Conservation (phyloP, 1,284 basidiomycete genomes). For the Microbotryum lychnidis-dioicae region DNA sequence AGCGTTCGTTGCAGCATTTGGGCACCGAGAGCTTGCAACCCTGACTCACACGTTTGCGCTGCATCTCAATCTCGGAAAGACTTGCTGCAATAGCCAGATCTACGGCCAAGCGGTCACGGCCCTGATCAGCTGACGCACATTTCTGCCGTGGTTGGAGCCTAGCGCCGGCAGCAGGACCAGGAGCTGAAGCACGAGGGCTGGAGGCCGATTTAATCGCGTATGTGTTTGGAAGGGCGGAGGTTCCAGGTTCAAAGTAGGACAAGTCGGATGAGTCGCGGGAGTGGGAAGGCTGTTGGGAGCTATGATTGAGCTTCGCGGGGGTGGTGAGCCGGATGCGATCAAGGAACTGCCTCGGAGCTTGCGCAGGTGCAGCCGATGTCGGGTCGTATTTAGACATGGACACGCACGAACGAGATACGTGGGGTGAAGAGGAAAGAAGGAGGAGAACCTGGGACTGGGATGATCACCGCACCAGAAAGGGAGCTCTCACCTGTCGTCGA, state of each 20-base stretch:
- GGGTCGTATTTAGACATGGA: neutral
- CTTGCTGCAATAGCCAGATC: neutral
- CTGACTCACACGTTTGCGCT: neutral
- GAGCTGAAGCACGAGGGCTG: neutral
- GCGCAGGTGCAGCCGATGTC: neutral
- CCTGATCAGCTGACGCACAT: neutral
- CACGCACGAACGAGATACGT: neutral
- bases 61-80: neutral
- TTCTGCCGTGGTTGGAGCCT: neutral
- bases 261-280: too few relatives aligned
- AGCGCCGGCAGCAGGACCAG: neutral
- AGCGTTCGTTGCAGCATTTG: neutral
- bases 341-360: neutral
- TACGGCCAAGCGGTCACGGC: neutral
- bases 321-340: neutral
- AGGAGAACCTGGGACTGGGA: neutral
- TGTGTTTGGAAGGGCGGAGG: neutral
- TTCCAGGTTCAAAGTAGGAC: neutral
- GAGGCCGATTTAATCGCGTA: neutral
- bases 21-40: neutral
- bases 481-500: neutral
- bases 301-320: neutral
- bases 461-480: neutral
- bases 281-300: too few relatives aligned
- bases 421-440: neutral